These are phyloP conservation scores for Westerdykella ornata DNA, from an alignment of 2,329 filamentous ascomycete species.

Conservation along the genomic window DNA sequence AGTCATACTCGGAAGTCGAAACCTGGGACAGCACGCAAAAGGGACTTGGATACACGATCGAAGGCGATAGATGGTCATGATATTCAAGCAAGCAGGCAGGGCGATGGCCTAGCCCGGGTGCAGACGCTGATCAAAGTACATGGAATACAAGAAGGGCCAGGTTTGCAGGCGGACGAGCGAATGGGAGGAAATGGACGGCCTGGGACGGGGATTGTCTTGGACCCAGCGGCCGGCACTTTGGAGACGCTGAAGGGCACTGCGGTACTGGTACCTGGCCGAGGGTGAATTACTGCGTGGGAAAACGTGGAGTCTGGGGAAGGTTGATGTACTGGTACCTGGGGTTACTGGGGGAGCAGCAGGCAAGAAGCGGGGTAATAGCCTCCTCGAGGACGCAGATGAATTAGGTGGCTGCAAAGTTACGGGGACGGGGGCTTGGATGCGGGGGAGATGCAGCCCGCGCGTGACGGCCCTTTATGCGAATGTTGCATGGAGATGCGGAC, in stretches of 20 bases:
- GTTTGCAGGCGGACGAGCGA: slow-evolving; percentile 30
- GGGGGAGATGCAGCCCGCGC: slow-evolving; percentile 27
- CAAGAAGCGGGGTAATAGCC: slow-evolving; percentile 35
- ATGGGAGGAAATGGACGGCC: slow-evolving; percentile 22
- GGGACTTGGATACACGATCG: slow-evolving; percentile 23
- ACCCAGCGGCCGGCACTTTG: slow-evolving; percentile 17
- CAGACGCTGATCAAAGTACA: slow-evolving; percentile 37
- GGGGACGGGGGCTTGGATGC: slow-evolving; percentile 16
- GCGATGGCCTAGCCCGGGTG: slow-evolving; percentile 24
- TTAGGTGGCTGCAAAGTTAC: slow-evolving; percentile 34
- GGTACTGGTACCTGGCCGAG: slow-evolving; percentile 24
- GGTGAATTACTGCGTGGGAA: slow-evolving; percentile 2
- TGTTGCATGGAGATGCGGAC: slow-evolving; percentile 24
- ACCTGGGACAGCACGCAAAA: slow-evolving; percentile 26
- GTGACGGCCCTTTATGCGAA: slow-evolving; percentile 29
- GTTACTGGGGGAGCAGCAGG: slow-evolving; percentile 13
- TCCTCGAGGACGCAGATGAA: slow-evolving; percentile 25
- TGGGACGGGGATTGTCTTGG: slow-evolving; percentile 23
- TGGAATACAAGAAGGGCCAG: slow-evolving; percentile 35
- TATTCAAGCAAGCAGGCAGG: slow-evolving; percentile 28
- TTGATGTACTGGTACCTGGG: slow-evolving; percentile 26
- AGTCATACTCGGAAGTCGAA: slow-evolving; percentile 31
- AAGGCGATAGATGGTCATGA: slow-evolving; percentile 35
- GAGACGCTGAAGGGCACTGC: neutral
- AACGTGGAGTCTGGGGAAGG: neutral